These are phyloP conservation scores for Tulasnella sp. DNA, from an alignment of 768 basidiomycete species.

Conservation along the genomic window DNA sequence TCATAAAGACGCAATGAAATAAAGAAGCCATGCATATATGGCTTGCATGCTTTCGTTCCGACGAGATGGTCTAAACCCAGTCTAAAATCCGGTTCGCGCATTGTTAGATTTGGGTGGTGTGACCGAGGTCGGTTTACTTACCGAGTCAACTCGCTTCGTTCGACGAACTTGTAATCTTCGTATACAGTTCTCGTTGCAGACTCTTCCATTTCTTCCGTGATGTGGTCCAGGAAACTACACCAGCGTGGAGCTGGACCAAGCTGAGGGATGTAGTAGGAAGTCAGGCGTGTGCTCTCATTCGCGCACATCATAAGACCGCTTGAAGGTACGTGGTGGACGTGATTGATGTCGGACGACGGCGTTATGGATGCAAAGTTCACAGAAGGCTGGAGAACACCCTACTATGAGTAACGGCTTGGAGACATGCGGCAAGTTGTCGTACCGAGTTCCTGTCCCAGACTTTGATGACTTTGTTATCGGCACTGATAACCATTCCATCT, in stretches of 20 bases:
- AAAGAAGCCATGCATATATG: conserved; percentile 99
- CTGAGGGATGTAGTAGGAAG: conserved; percentile 91
- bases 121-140: conserved; percentile 42
- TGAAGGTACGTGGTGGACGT: conserved; percentile 85
- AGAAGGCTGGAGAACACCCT: conserved; percentile 58
- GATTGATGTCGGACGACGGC: conserved; percentile 85
- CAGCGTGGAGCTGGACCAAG: conserved; percentile 95
- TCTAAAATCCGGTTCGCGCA: conserved; percentile 47
- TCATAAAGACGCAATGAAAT: conserved; percentile 94
- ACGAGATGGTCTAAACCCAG: conserved; percentile 94
- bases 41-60: conserved; percentile 93
- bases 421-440: conserved; percentile 43
- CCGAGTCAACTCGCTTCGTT: conserved; percentile 82
- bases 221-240: conserved; percentile 97
- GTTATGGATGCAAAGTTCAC: conserved; percentile 92
- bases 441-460: conserved; percentile 91
- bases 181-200: conserved; percentile 77
- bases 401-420: neutral
- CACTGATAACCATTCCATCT: conserved; percentile 85
- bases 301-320: conserved; percentile 90
- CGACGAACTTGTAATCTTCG: conserved; percentile 97
- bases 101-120: neutral
- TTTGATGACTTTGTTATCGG: conserved; percentile 96
- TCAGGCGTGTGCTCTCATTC: conserved; percentile 97
- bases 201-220: conserved; percentile 98